Percentiles rank a stretch among this genome's conserved stretches.
Conservation (phyloP, 75 land plant genomes). For the Pinus albicaulis region DNA sequence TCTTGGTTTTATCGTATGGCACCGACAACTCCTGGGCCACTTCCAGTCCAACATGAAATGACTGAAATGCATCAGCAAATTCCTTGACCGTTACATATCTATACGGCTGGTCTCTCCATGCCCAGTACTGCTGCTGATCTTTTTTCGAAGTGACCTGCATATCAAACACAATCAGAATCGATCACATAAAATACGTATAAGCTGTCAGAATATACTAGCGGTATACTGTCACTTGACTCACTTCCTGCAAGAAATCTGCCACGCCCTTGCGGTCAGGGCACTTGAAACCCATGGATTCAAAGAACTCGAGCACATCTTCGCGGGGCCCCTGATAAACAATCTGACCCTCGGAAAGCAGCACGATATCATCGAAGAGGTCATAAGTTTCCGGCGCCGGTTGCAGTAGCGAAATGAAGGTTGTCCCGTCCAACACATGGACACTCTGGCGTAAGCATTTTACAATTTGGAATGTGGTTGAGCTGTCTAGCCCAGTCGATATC, state of each 20-base stretch:
- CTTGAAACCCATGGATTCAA: conserved; percentile 77
- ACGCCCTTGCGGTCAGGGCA: conserved; percentile 63
- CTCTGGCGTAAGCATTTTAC: conserved; percentile 28
- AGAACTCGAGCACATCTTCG: conserved; percentile 67
- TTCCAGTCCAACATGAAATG: conserved; percentile 58
- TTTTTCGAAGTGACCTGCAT: conserved; percentile 79
- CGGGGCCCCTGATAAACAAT: conserved; percentile 86
- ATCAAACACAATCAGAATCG: background rate
- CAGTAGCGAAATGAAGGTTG: conserved; percentile 61
- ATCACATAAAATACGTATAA: no score
- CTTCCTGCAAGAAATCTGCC: conserved; percentile 25
- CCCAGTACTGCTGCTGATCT: conserved; percentile 94
- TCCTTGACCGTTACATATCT: conserved; percentile 53
- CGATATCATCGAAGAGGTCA: conserved; percentile 81
- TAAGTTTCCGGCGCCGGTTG: conserved; percentile 91
- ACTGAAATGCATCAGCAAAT: conserved; percentile 73
- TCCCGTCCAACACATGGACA: conserved; percentile 71
- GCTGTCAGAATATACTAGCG: no score
- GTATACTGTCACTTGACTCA: background rate
- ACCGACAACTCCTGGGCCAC: conserved; percentile 40
- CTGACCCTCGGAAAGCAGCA: conserved; percentile 81
- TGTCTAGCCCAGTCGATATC: conserved; percentile 90
- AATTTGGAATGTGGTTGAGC: conserved; percentile 90
- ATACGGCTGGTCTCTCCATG: conserved; percentile 41
- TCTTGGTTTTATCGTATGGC: conserved; percentile 64